phyloP scores from a whole-genome alignment of 139 green algal species.

The Auxenochlorella protothecoides region DNA sequence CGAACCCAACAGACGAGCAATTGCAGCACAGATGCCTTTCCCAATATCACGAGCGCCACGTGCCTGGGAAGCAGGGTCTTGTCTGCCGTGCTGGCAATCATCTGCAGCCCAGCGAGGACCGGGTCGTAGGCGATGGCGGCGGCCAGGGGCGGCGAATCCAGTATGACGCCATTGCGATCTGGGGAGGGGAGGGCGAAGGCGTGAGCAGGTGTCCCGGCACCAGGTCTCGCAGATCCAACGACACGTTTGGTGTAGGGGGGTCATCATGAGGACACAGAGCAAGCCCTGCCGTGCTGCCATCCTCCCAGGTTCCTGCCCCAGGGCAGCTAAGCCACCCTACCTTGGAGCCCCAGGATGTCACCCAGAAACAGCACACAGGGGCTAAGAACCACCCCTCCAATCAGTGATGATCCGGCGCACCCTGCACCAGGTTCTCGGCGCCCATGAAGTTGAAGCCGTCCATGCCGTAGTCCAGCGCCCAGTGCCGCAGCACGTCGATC shows the following conservation, averaged over 20 bases:
- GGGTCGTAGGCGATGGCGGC: slow-evolving; percentile 53
- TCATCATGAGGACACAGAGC: neutral
- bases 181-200: neutral
- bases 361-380: too few relatives aligned
- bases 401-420: neutral
- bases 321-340: too few relatives aligned
- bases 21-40: neutral
- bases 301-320: too few relatives aligned
- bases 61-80: slow-evolving; percentile 29
- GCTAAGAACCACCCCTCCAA: too few relatives aligned
- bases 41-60: neutral
- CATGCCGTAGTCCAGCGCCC: slow-evolving; percentile 55
- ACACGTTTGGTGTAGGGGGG: neutral
- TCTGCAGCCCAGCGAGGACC: slow-evolving; percentile 22
- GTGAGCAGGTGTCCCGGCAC: too few relatives aligned
- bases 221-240: neutral
- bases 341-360: too few relatives aligned
- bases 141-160: slow-evolving; percentile 56
- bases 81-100: slow-evolving; percentile 32
- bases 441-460: slow-evolving; percentile 74
- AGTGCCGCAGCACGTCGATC: slow-evolving; percentile 44
- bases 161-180: slow-evolving; percentile 41
- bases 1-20: too few relatives aligned
- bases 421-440: slow-evolving; percentile 64
- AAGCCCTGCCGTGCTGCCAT: neutral